Percentiles rank a stretch among this genome's conserved stretches.
Conservation (phyloP, 176 grass and related monocot genomes). For the Oryza officinalis region DNA sequence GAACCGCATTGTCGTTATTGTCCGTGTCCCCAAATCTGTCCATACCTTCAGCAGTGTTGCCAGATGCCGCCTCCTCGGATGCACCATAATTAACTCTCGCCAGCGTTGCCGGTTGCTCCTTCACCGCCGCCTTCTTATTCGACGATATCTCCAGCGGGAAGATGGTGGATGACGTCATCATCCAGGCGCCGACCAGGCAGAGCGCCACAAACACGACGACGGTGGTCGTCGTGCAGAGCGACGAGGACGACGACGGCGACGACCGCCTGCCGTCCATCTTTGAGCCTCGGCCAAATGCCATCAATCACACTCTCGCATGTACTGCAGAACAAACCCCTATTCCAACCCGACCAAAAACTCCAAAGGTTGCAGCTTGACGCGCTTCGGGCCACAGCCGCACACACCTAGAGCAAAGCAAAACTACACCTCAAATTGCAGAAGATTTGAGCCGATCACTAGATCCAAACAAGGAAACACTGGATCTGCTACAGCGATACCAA, state of each 20-base stretch:
- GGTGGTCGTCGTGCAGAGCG: constrained; percentile 74
- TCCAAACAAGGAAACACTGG: constrained; percentile 34
- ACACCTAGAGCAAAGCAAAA: constrained; percentile 43
- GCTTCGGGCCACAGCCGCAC: neutral
- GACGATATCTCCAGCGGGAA: constrained; percentile 58
- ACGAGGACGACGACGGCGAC: constrained; percentile 53
- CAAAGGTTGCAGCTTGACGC: constrained; percentile 7
- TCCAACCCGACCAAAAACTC: constrained; percentile 11
- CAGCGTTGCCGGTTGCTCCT: constrained; percentile 30
- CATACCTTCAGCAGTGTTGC: constrained; percentile 39
- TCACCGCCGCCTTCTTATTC: constrained; percentile 51
- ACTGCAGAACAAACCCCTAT: neutral
- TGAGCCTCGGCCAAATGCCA: constrained; percentile 68
- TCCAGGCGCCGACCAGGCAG: constrained; percentile 84
- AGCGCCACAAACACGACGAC: constrained; percentile 78
- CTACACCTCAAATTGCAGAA: neutral
- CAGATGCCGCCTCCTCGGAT: constrained; percentile 37
- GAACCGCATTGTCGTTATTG: constrained; percentile 39
- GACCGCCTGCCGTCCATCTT: constrained; percentile 82
- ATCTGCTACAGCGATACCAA: constrained; percentile 26
- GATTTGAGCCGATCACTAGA: constrained; percentile 3
- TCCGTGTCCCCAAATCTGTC: constrained; percentile 47
- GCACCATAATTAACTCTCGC: constrained; percentile 33
- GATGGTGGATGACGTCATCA: constrained; percentile 84
- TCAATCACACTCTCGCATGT: constrained; percentile 46